phyloP scores from a whole-genome alignment of 73 alveolate species.

The Urostyla sp. region DNA sequence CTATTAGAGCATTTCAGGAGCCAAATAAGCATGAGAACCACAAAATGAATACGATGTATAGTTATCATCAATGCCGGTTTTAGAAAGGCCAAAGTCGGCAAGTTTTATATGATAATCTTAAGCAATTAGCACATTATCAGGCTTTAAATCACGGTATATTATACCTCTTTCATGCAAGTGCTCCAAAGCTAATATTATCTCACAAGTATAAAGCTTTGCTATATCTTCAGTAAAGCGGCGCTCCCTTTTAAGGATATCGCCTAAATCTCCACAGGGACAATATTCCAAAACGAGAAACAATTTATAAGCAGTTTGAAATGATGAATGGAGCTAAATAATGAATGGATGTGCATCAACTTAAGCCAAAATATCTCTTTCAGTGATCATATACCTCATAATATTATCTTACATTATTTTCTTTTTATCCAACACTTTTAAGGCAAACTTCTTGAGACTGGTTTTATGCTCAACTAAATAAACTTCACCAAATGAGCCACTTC shows the following conservation, averaged over 20 bases:
- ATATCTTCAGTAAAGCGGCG: constrained; percentile 54
- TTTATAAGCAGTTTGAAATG: constrained; percentile 71
- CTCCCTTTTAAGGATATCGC: constrained; percentile 61
- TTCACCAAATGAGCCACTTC: constrained; percentile 49
- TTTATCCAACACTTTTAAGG: constrained; percentile 63
- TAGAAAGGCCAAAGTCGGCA: constrained; percentile 93
- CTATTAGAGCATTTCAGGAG: constrained; percentile 92
- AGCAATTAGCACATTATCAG: constrained; percentile 83
- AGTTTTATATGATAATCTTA: constrained; percentile 89
- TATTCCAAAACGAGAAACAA: constrained; percentile 69
- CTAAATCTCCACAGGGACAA: constrained; percentile 78
- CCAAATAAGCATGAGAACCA: constrained; percentile 93
- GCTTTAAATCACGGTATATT: constrained; percentile 84
- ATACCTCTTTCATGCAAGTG: constrained; percentile 80
- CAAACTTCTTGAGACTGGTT: constrained; percentile 35
- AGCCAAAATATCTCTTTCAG: constrained; percentile 51
- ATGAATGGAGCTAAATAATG: constrained; percentile 63
- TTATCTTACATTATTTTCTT: constrained; percentile 50
- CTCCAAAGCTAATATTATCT: constrained; percentile 78
- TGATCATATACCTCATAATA: constrained; percentile 31
- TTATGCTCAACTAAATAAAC: constrained; percentile 62
- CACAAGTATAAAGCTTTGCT: constrained; percentile 71
- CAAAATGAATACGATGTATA: constrained; percentile 82
- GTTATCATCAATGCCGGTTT: constrained; percentile 72
- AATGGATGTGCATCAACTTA: constrained; percentile 69